These are phyloP conservation scores for bread wheat (Triticum aestivum) DNA, from an alignment of 176 grass and related monocot species.

Conservation along the genomic window DNA sequence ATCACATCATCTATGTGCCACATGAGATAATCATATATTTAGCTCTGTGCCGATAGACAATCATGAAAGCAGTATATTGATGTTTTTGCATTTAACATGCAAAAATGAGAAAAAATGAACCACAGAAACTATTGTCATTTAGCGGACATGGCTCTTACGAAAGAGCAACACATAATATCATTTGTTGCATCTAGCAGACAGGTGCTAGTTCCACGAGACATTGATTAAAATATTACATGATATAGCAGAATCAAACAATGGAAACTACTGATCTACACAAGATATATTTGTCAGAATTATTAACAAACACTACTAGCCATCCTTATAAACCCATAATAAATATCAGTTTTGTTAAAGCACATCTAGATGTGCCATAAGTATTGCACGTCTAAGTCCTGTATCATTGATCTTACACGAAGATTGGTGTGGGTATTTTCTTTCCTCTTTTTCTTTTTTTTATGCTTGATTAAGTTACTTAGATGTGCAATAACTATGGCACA, in stretches of 20 bases:
- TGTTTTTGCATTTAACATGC: background rate
- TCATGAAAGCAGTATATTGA: background rate
- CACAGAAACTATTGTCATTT: background rate
- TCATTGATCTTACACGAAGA: no score
- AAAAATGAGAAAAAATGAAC: background rate
- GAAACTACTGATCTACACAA: background rate
- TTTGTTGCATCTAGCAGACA: background rate
- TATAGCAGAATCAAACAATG: background rate
- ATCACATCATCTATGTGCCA: background rate
- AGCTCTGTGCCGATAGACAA: background rate
- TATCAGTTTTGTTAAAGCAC: no score
- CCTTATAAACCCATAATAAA: background rate
- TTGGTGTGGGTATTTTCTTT: no score
- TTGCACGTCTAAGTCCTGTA: no score
- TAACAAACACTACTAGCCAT: background rate
- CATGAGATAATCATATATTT: background rate
- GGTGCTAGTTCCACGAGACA: background rate
- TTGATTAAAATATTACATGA: no score
- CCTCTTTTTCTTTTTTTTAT: no score
- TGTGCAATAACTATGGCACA: no score
- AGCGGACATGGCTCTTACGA: background rate
- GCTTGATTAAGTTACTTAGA: no score
- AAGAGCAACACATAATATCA: background rate
- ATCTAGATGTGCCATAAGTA: no score
- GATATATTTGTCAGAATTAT: background rate